Base-by-base conservation (phyloP, 78 protist genomes). In the Cyanophora paradoxa region DNA sequence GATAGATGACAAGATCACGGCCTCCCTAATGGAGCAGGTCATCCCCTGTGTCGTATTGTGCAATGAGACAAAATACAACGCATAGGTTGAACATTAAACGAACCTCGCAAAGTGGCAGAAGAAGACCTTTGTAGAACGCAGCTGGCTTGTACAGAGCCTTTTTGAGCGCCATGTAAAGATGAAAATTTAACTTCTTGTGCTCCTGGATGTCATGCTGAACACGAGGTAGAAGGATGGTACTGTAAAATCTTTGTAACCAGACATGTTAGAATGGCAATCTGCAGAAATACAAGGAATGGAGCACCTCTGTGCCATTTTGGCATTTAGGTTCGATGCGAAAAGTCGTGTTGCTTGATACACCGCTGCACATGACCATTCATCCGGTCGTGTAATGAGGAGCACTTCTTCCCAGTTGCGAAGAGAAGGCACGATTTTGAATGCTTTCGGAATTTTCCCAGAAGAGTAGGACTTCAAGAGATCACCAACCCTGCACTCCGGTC, bases 341-440 rank as follows among this genome's bases (percentile, higher is more conserved):
- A 94, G 20, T 16, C 85, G 66, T 11, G 90, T 83, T 24, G 95
- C 94, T 44, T 8, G 26, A 65, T 65, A 30, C 24, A 30, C 13
- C 40, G 67, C 42, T 26, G 17, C 42, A 41, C 61, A 22, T 1
- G 74, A 67, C 98, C 96, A 94, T 33, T 74, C 52, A 42, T 87
- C 86, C 20, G 98, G 98, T n/a, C 76, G 20, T 7, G 96, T 93
- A n/a, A 95, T 30, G 76, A 46, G 86, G 59, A 95, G 46, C 24
- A 95, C 57, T 48, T 92, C 95, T 58, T 93, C 97, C 98, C 98
- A 95, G 79, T 90, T 90, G 37, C 31, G n/a, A 37, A 92, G 82
- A 10, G 73, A 39, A 14, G 98, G 98, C 8, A 95, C 66, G 48
- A 93, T 64, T 65, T 91, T 90, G 81, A 95, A 90, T 20, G 96